Conservation (phyloP, 2,329 filamentous ascomycete species). For the Aspergillus sp. region DNA sequence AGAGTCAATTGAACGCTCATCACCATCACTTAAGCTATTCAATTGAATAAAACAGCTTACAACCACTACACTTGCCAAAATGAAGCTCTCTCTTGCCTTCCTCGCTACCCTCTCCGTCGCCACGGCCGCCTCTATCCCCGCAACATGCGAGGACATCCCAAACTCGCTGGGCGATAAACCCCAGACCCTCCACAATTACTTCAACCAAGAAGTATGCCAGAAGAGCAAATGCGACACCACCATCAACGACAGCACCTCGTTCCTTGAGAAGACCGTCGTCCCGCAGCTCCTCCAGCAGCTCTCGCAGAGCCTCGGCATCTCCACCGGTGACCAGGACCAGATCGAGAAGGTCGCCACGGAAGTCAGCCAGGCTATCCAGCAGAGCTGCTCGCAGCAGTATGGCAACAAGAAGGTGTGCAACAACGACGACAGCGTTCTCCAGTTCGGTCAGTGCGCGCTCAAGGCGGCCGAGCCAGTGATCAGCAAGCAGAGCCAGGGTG, state of each 20-base stretch:
- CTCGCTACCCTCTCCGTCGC: not conserved
- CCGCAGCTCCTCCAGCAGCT: slow-evolving; percentile 5
- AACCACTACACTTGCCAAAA: not conserved
- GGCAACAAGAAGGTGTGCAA: slow-evolving; percentile 7
- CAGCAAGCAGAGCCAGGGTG: not conserved
- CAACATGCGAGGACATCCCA: slow-evolving; percentile 5
- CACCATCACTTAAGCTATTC: not conserved
- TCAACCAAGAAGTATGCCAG: slow-evolving; percentile 6
- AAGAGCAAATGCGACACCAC: slow-evolving; percentile 7
- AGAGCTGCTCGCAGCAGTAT: slow-evolving; percentile 3
- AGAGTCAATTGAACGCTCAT: not conserved
- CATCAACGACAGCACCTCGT: slow-evolving; percentile 8
- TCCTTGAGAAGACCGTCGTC: slow-evolving; percentile 4
- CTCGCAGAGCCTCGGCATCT: slow-evolving; percentile 2
- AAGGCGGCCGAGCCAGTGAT: slow-evolving; percentile 6
- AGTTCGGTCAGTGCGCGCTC: slow-evolving; percentile 3
- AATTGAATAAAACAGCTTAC: not conserved
- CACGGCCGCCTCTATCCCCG: not conserved
- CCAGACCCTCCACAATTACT: slow-evolving; percentile 5
- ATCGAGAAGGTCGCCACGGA: slow-evolving; percentile 5
- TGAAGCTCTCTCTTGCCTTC: not conserved
- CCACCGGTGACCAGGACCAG: slow-evolving; percentile 2
- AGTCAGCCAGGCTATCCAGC: slow-evolving; percentile 2
- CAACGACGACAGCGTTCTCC: not conserved
- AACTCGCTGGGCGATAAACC: slow-evolving; percentile 7